Conservation (phyloP, 2,329 filamentous ascomycete genomes). For the Curvularia verruculosa region DNA sequence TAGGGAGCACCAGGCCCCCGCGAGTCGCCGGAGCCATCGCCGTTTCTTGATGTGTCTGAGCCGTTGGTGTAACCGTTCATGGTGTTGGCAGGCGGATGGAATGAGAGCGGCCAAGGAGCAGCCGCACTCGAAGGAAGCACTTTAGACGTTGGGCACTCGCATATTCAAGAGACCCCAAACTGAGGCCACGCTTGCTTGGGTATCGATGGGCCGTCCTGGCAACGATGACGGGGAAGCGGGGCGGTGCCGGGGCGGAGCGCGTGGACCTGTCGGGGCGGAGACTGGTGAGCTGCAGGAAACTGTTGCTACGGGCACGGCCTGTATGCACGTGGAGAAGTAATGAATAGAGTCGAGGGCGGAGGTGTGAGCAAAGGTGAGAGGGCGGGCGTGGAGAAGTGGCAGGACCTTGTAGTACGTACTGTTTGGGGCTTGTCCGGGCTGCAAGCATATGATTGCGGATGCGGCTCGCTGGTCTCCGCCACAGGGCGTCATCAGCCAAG, state of each 20-base stretch:
- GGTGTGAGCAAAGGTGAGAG: background rate
- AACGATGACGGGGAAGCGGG: slow-evolving; percentile 14
- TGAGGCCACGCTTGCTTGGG: slow-evolving; percentile 4
- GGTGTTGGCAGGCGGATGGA: slow-evolving; percentile 25
- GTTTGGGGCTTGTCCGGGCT: slow-evolving; percentile 9
- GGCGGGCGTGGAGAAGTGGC: background rate
- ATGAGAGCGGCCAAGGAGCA: slow-evolving; percentile 44
- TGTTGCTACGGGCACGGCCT: background rate
- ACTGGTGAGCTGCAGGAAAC: slow-evolving; percentile 1
- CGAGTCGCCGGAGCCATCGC: slow-evolving; percentile 31
- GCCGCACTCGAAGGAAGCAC: slow-evolving; percentile 49
- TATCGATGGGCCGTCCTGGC: slow-evolving; percentile 10
- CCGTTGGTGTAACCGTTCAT: slow-evolving; percentile 44
- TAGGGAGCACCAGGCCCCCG: slow-evolving; percentile 31
- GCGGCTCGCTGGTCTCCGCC: slow-evolving; percentile 16
- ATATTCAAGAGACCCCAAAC: slow-evolving; percentile 27
- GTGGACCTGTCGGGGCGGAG: background rate
- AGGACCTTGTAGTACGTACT: background rate
- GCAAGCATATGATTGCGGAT: slow-evolving; percentile 11
- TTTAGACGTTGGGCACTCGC: slow-evolving; percentile 30
- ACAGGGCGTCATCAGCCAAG: slow-evolving; percentile 21
- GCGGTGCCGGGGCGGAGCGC: slow-evolving; percentile 10
- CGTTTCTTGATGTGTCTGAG: slow-evolving; percentile 33
- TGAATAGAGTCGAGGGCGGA: background rate
- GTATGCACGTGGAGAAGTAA: background rate